Conservation (phyloP, 2,329 filamentous ascomycete genomes). For the Trichoderma arundinaceum region DNA sequence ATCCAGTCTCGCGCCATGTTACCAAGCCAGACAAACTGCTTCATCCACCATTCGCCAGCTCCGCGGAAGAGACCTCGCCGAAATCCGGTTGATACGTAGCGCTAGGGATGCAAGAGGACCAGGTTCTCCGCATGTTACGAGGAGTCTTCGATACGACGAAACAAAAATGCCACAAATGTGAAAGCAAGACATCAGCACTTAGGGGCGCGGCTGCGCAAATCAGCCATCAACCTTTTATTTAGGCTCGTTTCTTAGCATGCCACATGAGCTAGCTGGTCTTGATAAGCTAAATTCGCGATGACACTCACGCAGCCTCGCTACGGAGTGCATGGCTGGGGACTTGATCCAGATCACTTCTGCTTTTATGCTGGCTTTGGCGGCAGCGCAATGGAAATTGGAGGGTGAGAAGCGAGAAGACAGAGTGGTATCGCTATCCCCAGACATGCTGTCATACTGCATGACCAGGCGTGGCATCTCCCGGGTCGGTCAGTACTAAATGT, state of each 20-base stretch:
- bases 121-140: constrained; percentile 24
- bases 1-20: background rate
- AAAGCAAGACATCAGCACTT: constrained; percentile 3
- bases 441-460: background rate
- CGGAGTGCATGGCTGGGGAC: background rate
- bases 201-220: background rate
- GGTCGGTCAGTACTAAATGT: background rate
- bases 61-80: background rate
- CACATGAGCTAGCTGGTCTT: background rate
- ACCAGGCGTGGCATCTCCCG: background rate
- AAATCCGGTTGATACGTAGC: background rate
- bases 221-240: background rate
- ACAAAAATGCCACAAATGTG: background rate
- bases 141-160: background rate
- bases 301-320: background rate
- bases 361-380: background rate
- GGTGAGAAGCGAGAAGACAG: background rate
- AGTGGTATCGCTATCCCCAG: background rate
- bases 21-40: background rate
- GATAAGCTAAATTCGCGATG: background rate
- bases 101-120: background rate
- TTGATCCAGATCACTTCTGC: background rate
- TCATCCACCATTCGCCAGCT: background rate
- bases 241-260: too few relatives aligned
- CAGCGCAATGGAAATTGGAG: background rate